Base-by-base conservation (phyloP, 768 basidiomycete species). In the Suillus alpinus region DNA sequence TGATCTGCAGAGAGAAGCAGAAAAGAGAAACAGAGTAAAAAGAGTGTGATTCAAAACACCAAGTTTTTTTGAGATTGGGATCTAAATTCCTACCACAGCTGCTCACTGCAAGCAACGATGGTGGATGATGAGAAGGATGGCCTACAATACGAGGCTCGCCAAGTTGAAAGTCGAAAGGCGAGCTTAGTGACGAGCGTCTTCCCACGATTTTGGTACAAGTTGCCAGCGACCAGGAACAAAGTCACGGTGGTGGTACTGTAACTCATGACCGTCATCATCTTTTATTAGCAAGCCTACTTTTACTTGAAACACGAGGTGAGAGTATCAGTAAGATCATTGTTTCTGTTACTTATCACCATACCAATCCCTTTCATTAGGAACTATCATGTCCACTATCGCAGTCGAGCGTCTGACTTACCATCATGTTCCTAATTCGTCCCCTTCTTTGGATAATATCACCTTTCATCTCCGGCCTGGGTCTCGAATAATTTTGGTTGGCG, bases 401-500 rank as follows among this genome's bases (percentile, higher is more conserved):
- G 79, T 88, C 4, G 63, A 67, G 7, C 73, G 78, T 58, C 73
- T 93, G 20, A 85, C 88, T 6, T 95, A 87, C 72, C 58, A 71
- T 14, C 87, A 92, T 67, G 74, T 71, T 23, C 65, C 77, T 7
- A 65, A 62, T 51, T 63, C 67, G 4, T 69, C 76, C 2, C 80
- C 85, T 1, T 84, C 92, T 1, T 83, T 99, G 41, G 65, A 76
- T 10, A 77, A 88, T 66, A 79, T 98, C 63, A 78, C 78, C 64
- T 76, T 98, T 32, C 65, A 78, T 57, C 82, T 98, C 4, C 85
- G 86, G 2, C 77, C 75, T 18, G 96, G 94, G 1, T 89, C 89
- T 2, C 82, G 95, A 52, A 94, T 92, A 52, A 82, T 99, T 62
- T 76, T 98, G 49, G 79, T 98, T 43, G 96, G 97, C 52, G 93